These are phyloP conservation scores for Exophiala sideris DNA, from an alignment of 2,329 filamentous ascomycete genomes.

Conservation along the genomic window DNA sequence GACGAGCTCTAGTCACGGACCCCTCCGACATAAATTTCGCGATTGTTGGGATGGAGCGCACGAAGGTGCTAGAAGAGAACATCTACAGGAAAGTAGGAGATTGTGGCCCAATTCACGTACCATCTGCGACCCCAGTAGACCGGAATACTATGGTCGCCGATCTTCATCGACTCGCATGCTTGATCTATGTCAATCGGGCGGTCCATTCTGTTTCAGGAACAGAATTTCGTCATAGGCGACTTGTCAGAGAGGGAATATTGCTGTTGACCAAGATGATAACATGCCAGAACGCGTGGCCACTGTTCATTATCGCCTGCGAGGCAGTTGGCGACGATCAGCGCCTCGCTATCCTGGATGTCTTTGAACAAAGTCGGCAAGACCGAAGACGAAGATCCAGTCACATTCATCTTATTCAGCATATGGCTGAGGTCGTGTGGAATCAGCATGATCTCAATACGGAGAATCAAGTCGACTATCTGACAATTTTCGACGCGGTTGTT, in stretches of 20 bases:
- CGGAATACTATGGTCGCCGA: conserved; percentile 17
- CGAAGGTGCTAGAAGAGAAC: conserved; percentile 16
- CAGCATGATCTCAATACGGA: conserved; percentile 19
- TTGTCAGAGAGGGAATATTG: conserved; percentile 21
- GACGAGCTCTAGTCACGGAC: conserved; percentile 14
- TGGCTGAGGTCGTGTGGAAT: conserved; percentile 19
- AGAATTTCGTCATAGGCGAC: conserved; percentile 19
- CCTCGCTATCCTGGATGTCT: conserved; percentile 17
- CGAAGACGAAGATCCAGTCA: conserved; percentile 21
- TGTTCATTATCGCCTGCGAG: conserved; percentile 25
- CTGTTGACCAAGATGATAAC: conserved; percentile 21
- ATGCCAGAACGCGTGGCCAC: conserved; percentile 23
- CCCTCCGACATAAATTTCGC: conserved; percentile 9
- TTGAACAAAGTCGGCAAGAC: conserved; percentile 17
- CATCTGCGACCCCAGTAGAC: conserved; percentile 5
- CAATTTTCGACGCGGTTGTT: conserved; percentile 20
- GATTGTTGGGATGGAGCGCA: conserved; percentile 9
- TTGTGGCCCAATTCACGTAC: conserved; percentile 17
- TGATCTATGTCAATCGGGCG: conserved; percentile 22
- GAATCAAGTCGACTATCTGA: conserved; percentile 19
- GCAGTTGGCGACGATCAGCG: conserved; percentile 17
- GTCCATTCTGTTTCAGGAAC: conserved; percentile 15
- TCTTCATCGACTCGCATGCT: conserved; percentile 21
- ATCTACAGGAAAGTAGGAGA: conserved; percentile 14
- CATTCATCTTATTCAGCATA: conserved; percentile 22